Evolutionary conservation across 208 protist species (phyloP), one percentile per base, ranked within the genome.

Genomic region (Trypanosoma theileri): DNA sequence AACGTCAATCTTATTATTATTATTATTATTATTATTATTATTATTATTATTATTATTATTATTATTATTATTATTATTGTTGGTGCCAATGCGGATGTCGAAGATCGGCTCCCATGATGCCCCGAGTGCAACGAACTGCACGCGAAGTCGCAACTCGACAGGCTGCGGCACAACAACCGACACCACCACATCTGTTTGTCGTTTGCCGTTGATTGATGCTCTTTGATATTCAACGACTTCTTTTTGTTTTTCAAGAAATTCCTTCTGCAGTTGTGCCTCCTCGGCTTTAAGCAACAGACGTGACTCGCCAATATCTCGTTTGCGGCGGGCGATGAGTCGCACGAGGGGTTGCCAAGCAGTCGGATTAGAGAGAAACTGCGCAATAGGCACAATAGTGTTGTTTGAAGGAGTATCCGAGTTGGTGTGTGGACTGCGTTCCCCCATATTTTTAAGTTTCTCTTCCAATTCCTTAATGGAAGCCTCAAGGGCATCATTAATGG

Each of bases 31-130:
- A 35, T 35, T 35, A 35, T 35, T 35, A 35, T 35, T 35, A 35
- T 35, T 35, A 35, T 35, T 35, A 35, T 35, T 35, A 35, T 35
- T 35, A 35, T 35, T 35, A 35, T 35, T 35, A 35, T 35, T 35
- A 35, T 35, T 35, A 35, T 35, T 35, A 35, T 35, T 35, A 35
- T 35, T 35, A 35, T 35, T 35, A 35, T 6, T 35, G 6, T 35
- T 71, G 57, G 66, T 57, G 50, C 77, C 62, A 31, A 85, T 72
- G 40, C 82, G 82, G 44, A 88, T 65, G 48, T 88, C 82, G 51
- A 82, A 88, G 24, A 79, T 55, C 0, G 79, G 76, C 22, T 61
- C 67, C 82, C 82, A 88, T 4, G 69, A 66, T 0, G 76, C 82
- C 9, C 75, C 77, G 44, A 48, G 70, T 48, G 73, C 70, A 13